Conservation (phyloP, 1,284 basidiomycete genomes). For the Ganoderma boninense region DNA sequence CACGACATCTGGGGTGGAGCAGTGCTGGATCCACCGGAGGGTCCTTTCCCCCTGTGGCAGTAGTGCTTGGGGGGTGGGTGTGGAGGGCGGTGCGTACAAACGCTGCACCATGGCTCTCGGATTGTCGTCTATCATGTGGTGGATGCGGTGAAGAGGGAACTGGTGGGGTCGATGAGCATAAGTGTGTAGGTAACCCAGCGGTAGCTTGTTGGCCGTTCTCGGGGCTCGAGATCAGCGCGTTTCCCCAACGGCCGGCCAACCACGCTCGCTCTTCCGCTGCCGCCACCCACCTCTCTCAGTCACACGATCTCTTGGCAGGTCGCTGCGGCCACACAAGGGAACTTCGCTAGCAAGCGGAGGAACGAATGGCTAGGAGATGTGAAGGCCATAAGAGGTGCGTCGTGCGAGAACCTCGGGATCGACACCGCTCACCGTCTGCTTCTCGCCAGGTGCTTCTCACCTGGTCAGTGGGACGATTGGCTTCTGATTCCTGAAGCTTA, state of each 20-base stretch:
- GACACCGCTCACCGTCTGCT: constrained; percentile 16
- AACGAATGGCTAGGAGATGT: constrained; percentile 48
- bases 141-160: too few species aligned
- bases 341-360: background rate
- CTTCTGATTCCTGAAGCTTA: background rate
- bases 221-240: too few species aligned
- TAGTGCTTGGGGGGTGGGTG: background rate
- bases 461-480: constrained; percentile 57
- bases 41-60: constrained; percentile 7
- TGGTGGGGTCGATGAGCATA: too few species aligned
- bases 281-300: too few species aligned
- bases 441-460: constrained; percentile 69
- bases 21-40: constrained; percentile 38
- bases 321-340: background rate
- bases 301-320: background rate
- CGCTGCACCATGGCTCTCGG: too few species aligned
- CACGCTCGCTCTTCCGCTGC: too few species aligned
- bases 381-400: constrained; percentile 73
- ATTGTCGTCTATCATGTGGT: too few species aligned
- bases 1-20: constrained; percentile 40
- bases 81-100: too few species aligned
- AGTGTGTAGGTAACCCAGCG: too few species aligned
- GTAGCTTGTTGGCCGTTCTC: too few species aligned
- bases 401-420: constrained; percentile 1
- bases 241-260: too few species aligned